A percentile compares a stretch with the other conserved stretches of the same genome.
These are phyloP conservation scores for Bolboschoenoplectus hybrid DNA, from an alignment of 202 grass and related monocot genomes.

Conservation along the genomic window DNA sequence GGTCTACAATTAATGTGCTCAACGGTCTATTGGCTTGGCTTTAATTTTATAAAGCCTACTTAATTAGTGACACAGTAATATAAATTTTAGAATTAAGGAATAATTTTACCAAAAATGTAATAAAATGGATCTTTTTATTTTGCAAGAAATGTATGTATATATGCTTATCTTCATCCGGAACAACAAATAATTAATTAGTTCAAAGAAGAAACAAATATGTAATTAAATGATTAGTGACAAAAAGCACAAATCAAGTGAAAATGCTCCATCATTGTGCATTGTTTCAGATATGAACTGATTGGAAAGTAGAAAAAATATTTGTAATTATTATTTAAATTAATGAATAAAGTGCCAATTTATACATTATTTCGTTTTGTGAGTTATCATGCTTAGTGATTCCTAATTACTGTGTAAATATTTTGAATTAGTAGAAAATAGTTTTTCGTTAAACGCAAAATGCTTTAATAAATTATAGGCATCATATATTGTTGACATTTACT, in stretches of 20 bases:
- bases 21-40: neutral
- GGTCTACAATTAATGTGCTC: constrained; percentile 2
- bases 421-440: neutral
- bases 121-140: neutral
- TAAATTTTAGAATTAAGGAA: neutral
- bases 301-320: neutral
- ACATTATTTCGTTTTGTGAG: neutral
- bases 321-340: neutral
- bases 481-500: neutral
- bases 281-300: neutral
- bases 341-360: neutral
- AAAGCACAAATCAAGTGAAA: neutral
- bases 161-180: neutral
- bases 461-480: neutral
- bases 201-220: neutral
- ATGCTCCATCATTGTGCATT: neutral
- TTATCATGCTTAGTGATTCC: neutral
- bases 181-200: neutral
- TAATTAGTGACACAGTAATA: neutral
- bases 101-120: neutral
- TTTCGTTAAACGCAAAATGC: neutral
- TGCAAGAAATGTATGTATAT: neutral
- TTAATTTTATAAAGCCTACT: neutral
- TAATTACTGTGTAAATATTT: neutral
- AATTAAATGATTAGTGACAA: neutral